These are phyloP conservation scores for Parafenestella ontariensis DNA, from an alignment of 2,329 filamentous ascomycete species.

Conservation along the genomic window DNA sequence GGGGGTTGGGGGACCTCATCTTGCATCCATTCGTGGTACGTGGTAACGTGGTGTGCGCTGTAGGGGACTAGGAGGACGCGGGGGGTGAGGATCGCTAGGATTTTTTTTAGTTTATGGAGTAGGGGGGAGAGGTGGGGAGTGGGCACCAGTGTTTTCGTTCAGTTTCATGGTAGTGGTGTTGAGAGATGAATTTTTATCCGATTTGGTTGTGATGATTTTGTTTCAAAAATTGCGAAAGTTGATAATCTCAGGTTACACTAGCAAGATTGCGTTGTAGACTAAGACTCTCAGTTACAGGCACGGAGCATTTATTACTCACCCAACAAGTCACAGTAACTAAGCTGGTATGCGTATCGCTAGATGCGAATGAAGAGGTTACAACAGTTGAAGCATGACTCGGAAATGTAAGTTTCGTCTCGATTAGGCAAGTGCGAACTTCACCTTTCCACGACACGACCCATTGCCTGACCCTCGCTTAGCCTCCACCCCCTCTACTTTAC, in stretches of 20 bases:
- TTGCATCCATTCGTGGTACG: constrained; percentile 93
- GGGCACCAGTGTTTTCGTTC: constrained; percentile 50
- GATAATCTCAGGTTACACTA: no score
- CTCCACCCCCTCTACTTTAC: neutral
- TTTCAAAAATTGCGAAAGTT: no score
- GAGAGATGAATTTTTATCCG: neutral
- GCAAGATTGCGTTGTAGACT: no score
- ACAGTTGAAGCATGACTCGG: neutral
- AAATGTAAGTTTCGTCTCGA: constrained; percentile 3
- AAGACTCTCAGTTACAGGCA: no score
- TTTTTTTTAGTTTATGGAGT: neutral
- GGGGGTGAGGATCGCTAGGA: constrained; percentile 69
- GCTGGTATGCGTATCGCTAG: no score
- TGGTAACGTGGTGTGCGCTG: constrained; percentile 77
- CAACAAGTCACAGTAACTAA: no score
- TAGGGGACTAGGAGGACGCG: constrained; percentile 83
- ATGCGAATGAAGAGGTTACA: neutral
- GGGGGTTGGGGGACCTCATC: no score
- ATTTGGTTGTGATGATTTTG: no score
- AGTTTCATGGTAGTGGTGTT: constrained; percentile 45
- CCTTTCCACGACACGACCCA: neutral
- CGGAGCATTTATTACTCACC: no score
- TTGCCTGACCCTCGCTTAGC: neutral
- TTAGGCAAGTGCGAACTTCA: neutral
- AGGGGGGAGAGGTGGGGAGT: neutral